Evolutionary conservation across 306 rosid genomes (phyloP).

Genomic region (Cicer pinnatifidum): DNA sequence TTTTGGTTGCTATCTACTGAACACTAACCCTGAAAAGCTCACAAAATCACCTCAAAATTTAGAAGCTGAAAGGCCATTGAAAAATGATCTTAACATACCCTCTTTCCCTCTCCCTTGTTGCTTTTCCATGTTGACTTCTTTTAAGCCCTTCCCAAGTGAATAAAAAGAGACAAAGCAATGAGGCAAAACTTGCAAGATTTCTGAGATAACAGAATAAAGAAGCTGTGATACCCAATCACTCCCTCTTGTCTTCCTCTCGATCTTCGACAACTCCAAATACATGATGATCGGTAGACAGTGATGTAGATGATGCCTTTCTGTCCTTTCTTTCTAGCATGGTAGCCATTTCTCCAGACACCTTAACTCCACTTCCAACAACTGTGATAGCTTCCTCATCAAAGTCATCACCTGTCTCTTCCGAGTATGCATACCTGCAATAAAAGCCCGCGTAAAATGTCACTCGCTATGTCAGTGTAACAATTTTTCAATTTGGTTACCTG

Average conservation of each 20-base stretch:
- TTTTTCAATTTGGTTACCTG: not conserved
- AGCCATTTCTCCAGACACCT: conserved; percentile 60
- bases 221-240: conserved; percentile 41
- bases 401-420: conserved; percentile 70
- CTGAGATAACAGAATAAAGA: conserved; percentile 20
- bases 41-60: conserved; percentile 36
- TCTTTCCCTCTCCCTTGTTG: conserved; percentile 38
- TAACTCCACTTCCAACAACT: conserved; percentile 60
- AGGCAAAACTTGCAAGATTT: conserved; percentile 31
- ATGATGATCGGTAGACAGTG: conserved; percentile 52
- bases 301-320: conserved; percentile 49
- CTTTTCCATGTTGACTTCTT: conserved; percentile 39
- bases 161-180: conserved; percentile 30
- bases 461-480: not conserved
- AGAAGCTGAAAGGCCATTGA: conserved; percentile 37
- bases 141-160: conserved; percentile 36
- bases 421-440: conserved; percentile 61
- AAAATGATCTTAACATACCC: conserved; percentile 28
- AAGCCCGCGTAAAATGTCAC: conserved; percentile 1
- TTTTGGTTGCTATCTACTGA: conserved; percentile 29
- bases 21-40: conserved; percentile 19
- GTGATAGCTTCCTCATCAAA: conserved; percentile 62
- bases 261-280: conserved; percentile 62
- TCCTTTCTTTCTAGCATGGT: conserved; percentile 64
- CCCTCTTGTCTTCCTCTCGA: conserved; percentile 68